Percentiles rank a stretch among this genome's conserved stretches.
phyloP scores from a whole-genome alignment of 2,329 filamentous ascomycete species.

The Aspergillus hortae region DNA sequence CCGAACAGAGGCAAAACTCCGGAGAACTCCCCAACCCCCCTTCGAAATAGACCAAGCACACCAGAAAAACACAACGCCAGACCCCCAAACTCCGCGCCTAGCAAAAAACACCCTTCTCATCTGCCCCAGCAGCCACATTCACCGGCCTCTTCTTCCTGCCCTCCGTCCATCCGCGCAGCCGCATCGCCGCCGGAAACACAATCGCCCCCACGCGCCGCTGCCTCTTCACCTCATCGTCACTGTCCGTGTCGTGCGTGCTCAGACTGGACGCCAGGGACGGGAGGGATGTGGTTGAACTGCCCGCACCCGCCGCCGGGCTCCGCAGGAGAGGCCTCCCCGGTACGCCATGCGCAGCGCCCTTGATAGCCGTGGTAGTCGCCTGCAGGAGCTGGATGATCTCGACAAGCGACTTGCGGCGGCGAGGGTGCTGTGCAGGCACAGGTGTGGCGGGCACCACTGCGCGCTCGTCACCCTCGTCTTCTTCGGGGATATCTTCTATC shows the following conservation, averaged over 20 bases:
- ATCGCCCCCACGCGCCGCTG: constrained; percentile 3
- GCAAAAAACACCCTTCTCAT: constrained; percentile 17
- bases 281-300: not conserved
- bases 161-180: not conserved
- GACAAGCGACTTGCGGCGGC: constrained; percentile 18
- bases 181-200: not conserved
- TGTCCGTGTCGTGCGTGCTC: not conserved
- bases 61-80: constrained; percentile 9
- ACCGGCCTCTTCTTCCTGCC: not conserved
- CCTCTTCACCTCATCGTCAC: constrained; percentile 3
- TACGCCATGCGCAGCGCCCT: not conserved
- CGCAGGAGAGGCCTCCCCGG: constrained; percentile 1
- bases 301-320: not conserved
- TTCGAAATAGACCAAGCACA: constrained; percentile 12
- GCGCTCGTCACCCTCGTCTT: constrained; percentile 9
- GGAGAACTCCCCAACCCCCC: constrained; percentile 3
- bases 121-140: not conserved
- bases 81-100: constrained; percentile 18
- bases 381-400: constrained; percentile 17
- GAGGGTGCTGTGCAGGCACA: constrained; percentile 2
- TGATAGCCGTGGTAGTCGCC: constrained; percentile 5
- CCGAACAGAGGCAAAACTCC: not conserved
- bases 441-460: not conserved
- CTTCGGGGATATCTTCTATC: constrained; percentile 20
- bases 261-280: not conserved